Conservation (phyloP, 2,329 filamentous ascomycete species). For the Drechslera avenae region DNA sequence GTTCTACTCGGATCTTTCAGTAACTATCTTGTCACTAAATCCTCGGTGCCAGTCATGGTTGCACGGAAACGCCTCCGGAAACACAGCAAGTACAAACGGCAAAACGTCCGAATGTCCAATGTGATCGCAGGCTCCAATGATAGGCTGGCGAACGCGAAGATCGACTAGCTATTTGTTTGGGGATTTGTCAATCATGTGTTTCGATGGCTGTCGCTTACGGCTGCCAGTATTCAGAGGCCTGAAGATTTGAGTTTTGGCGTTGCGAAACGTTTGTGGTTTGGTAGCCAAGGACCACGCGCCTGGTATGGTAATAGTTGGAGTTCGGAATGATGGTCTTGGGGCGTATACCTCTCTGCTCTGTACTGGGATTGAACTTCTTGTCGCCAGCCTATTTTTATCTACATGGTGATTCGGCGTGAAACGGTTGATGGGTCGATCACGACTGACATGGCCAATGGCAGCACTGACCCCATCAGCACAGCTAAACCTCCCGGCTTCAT, state of each 20-base stretch:
- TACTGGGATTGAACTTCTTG: slow-evolving; percentile 18
- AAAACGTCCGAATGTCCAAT: slow-evolving; percentile 76
- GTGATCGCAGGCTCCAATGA: slow-evolving; percentile 75
- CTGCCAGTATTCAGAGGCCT: slow-evolving; percentile 9
- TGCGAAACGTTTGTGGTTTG: slow-evolving; percentile 45
- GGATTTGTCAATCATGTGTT: slow-evolving; percentile 42
- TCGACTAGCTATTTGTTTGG: slow-evolving; percentile 61
- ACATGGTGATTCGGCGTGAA: slow-evolving; percentile 22
- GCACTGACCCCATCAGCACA: neutral
- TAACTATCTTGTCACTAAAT: slow-evolving; percentile 96
- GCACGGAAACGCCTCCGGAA: slow-evolving; percentile 88
- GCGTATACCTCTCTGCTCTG: slow-evolving; percentile 15
- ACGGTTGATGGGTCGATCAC: slow-evolving; percentile 22
- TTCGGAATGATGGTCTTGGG: slow-evolving; percentile 27
- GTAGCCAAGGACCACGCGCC: slow-evolving; percentile 23
- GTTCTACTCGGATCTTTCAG: slow-evolving; percentile 95
- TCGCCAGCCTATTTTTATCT: slow-evolving; percentile 18
- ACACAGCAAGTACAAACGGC: slow-evolving; percentile 78
- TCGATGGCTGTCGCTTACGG: slow-evolving; percentile 22
- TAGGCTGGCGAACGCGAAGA: slow-evolving; percentile 72
- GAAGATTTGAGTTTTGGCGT: slow-evolving; percentile 23
- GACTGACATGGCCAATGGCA: slow-evolving; percentile 8
- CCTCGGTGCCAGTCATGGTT: slow-evolving; percentile 96
- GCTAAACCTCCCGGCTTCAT: slow-evolving; percentile 7
- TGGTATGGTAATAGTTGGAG: slow-evolving; percentile 26